Conservation (phyloP, 2,329 filamentous ascomycete genomes). For the Colletotrichum cereale region DNA sequence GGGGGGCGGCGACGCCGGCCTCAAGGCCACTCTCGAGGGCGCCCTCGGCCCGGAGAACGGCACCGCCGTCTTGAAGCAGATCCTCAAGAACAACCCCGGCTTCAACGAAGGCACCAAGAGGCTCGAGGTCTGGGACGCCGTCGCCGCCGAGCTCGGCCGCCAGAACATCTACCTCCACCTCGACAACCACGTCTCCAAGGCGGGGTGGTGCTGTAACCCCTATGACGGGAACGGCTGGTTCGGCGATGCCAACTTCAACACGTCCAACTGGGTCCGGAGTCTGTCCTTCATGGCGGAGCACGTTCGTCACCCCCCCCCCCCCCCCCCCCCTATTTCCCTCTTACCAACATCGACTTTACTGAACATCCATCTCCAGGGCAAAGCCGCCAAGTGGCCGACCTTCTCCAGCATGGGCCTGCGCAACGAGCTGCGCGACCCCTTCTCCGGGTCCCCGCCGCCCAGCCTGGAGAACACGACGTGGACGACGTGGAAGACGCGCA, state of each 20-base stretch:
- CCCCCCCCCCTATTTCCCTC: no score
- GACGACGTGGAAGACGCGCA: conserved; percentile 60
- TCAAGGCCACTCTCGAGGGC: conserved; percentile 52
- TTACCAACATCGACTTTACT: not conserved
- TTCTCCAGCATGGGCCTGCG: conserved; percentile 57
- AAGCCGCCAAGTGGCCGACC: conserved; percentile 52
- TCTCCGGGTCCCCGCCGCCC: conserved; percentile 62
- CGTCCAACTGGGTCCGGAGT: conserved; percentile 65
- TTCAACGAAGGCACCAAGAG: conserved; percentile 60
- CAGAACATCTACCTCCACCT: conserved; percentile 62
- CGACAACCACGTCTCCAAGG: conserved; percentile 64
- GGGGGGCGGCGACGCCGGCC: conserved; percentile 52
- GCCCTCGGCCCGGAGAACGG: conserved; percentile 62
- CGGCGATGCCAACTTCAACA: conserved; percentile 64
- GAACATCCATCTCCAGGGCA: conserved; percentile 43
- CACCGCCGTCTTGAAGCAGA: conserved; percentile 56
- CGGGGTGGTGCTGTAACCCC: conserved; percentile 60
- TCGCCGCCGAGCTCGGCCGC: conserved; percentile 62
- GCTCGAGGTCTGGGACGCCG: conserved; percentile 65
- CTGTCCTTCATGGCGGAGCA: conserved; percentile 64
- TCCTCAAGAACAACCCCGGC: conserved; percentile 62
- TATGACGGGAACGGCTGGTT: conserved; percentile 64
- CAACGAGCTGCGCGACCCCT: conserved; percentile 52
- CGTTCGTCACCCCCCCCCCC: conserved; percentile 47
- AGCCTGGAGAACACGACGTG: conserved; percentile 58